A percentile compares a stretch with the other conserved stretches of the same genome.
Evolutionary conservation across 768 basidiomycete genomes (phyloP).

Genomic region (Lactifluus hygrophoroides): DNA sequence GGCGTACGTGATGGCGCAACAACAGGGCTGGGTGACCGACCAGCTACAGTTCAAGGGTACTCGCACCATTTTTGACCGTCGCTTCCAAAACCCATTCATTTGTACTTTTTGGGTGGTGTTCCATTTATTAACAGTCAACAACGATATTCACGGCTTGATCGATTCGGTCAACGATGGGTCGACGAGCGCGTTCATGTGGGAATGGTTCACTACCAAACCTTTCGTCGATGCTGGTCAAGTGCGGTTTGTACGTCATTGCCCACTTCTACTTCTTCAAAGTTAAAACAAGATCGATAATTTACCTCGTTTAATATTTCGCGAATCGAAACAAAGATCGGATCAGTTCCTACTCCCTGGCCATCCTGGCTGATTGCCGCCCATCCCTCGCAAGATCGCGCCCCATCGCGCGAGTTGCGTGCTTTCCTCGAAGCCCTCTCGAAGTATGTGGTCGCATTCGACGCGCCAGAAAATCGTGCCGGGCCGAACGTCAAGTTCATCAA

Average conservation of each 20-base stretch:
- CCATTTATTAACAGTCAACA: too few relatives aligned
- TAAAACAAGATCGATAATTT: too few relatives aligned
- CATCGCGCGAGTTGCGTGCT: slow-evolving; percentile 36
- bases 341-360: slow-evolving; percentile 91
- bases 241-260: slow-evolving; percentile 57
- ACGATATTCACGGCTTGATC: slow-evolving; percentile 73
- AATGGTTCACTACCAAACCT: slow-evolving; percentile 85
- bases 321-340: slow-evolving; percentile 50
- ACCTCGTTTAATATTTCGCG: too few relatives aligned
- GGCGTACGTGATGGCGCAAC: slow-evolving; percentile 90
- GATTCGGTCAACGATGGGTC: slow-evolving; percentile 82
- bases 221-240: slow-evolving; percentile 72
- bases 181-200: slow-evolving; percentile 92
- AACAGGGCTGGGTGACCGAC: slow-evolving; percentile 70
- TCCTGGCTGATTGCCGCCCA: slow-evolving; percentile 94
- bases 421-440: slow-evolving; percentile 60
- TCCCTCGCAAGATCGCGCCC: slow-evolving; percentile 49
- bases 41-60: slow-evolving; percentile 63
- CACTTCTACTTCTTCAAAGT: neutral
- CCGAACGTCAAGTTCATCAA: slow-evolving; percentile 69
- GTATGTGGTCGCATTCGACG: slow-evolving; percentile 61
- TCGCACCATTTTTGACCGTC: neutral
- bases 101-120: neutral
- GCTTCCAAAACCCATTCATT: neutral
- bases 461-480: slow-evolving; percentile 43